These are phyloP conservation scores for Fraxinus dipetala DNA, from an alignment of 305 asterid genomes.

Conservation along the genomic window DNA sequence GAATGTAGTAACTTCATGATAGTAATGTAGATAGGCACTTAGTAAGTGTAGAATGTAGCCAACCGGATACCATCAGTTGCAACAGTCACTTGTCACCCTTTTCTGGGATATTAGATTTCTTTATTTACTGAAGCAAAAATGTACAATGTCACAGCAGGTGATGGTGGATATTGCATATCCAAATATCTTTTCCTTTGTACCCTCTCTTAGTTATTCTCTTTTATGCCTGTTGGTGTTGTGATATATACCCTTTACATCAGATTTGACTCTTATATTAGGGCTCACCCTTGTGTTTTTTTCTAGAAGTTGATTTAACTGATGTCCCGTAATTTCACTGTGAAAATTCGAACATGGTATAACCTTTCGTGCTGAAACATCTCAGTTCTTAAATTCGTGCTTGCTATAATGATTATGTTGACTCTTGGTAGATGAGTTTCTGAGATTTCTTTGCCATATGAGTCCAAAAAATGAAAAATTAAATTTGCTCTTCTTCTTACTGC, in stretches of 20 bases:
- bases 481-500: conserved; percentile 12
- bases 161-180: neutral
- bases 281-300: neutral
- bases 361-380: neutral
- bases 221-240: neutral
- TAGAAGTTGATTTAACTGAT: neutral
- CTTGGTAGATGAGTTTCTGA: conserved; percentile 9
- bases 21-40: neutral
- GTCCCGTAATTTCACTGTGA: neutral
- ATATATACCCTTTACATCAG: neutral
- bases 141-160: neutral
- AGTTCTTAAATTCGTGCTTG: neutral
- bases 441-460: conserved; percentile 1
- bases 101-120: neutral
- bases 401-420: neutral
- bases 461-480: neutral
- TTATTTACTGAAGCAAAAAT: conserved; percentile 1
- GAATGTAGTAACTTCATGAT: neutral
- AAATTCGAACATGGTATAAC: neutral
- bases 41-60: neutral
- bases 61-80: neutral
- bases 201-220: neutral
- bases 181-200: neutral
- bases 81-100: neutral
- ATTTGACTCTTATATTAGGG: neutral